Percentiles rank a stretch among this genome's conserved stretches.
Evolutionary conservation across 192 early-diverging fungal genomes (phyloP).

Genomic region (Backusella macrospora): DNA sequence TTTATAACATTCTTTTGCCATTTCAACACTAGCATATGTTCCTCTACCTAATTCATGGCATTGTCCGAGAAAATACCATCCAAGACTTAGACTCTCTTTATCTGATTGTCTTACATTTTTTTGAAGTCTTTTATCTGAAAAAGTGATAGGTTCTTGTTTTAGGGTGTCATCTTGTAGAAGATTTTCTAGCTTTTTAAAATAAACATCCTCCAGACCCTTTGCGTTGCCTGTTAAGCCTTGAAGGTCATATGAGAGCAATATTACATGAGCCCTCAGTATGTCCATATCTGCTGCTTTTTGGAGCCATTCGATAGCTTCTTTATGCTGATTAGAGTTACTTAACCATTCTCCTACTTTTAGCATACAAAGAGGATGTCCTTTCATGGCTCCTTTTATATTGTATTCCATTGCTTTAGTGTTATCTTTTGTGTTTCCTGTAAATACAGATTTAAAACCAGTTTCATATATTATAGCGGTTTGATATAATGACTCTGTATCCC

Average conservation of each 20-base stretch:
- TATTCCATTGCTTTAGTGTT: slow-evolving; percentile 14
- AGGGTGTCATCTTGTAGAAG: slow-evolving; percentile 5
- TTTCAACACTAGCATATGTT: not conserved
- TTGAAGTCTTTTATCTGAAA: slow-evolving; percentile 8
- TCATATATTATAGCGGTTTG: slow-evolving; percentile 15
- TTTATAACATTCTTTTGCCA: slow-evolving; percentile 32
- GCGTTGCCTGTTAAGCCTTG: slow-evolving; percentile 15
- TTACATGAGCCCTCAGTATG: slow-evolving; percentile 18
- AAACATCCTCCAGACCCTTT: not conserved
- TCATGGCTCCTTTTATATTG: slow-evolving; percentile 15
- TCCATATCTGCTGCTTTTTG: not conserved
- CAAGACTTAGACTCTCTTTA: slow-evolving; percentile 18
- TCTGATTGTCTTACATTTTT: not conserved
- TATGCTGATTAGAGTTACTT: slow-evolving; percentile 10
- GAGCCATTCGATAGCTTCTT: slow-evolving; percentile 31
- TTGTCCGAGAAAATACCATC: slow-evolving; percentile 27
- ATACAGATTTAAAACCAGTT: slow-evolving; percentile 14
- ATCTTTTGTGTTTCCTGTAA: not conserved
- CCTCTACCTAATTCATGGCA: slow-evolving; percentile 40
- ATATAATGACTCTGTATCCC: slow-evolving; percentile 13
- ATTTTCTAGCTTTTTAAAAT: slow-evolving; percentile 8
- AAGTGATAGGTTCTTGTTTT: not conserved
- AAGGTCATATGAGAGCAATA: slow-evolving; percentile 28
- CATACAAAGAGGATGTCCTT: slow-evolving; percentile 12
- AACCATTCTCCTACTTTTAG: slow-evolving; percentile 16